Conservation (phyloP, 2,329 filamentous ascomycete species). For the Claviceps purpurea region DNA sequence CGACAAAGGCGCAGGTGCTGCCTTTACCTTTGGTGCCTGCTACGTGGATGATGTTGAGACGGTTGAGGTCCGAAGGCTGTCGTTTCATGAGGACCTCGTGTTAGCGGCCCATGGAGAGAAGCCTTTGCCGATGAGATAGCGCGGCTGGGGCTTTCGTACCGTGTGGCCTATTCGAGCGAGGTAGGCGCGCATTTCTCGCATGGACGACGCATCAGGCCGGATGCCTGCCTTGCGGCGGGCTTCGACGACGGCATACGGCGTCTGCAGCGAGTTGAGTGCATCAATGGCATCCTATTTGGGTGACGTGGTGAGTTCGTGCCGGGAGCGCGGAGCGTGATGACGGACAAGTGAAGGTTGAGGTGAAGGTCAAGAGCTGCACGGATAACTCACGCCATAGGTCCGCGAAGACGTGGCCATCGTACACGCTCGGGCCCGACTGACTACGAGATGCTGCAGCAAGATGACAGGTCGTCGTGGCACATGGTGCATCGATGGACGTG, state of each 20-base stretch:
- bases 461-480: slow-evolving; percentile 15
- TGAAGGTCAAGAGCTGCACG: neutral
- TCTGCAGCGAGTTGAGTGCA: slow-evolving; percentile 81
- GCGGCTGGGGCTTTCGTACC: slow-evolving; percentile 17
- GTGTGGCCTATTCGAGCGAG: slow-evolving; percentile 66
- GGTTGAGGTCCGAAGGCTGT: slow-evolving; percentile 35
- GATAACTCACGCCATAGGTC: slow-evolving; percentile 22
- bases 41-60: slow-evolving; percentile 56
- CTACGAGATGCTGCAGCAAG: slow-evolving; percentile 11
- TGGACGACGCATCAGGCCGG: slow-evolving; percentile 53
- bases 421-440: slow-evolving; percentile 7
- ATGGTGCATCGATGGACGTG: slow-evolving; percentile 8
- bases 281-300: slow-evolving; percentile 61
- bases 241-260: slow-evolving; percentile 70
- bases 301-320: neutral
- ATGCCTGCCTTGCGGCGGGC: slow-evolving; percentile 62
- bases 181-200: slow-evolving; percentile 71
- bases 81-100: neutral
- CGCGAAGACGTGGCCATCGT: slow-evolving; percentile 18
- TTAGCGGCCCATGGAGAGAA: too few species aligned
- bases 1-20: slow-evolving; percentile 54
- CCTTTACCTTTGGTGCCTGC: slow-evolving; percentile 70
- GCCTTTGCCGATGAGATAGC: neutral
- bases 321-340: neutral
- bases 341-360: neutral